Percentiles rank a stretch among this genome's conserved stretches.
Evolutionary conservation across 2,329 filamentous ascomycete genomes (phyloP).

Genomic region (Paraphoma chrysanthemicola): DNA sequence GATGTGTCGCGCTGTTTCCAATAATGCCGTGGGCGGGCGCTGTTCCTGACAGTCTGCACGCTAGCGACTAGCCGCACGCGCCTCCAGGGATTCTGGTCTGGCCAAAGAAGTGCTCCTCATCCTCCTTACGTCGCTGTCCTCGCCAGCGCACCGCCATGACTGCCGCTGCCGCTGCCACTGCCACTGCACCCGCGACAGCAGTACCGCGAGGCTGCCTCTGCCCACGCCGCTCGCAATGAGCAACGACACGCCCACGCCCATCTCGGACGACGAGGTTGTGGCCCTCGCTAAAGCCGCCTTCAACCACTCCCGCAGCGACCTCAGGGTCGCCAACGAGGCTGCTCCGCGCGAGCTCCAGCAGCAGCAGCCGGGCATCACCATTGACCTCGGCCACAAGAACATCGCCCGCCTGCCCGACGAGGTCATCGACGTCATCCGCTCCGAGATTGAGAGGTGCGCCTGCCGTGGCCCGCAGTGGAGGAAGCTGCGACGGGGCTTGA

Average conservation of each 20-base stretch:
- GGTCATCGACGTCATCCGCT: conserved; percentile 76
- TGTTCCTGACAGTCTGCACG: conserved; percentile 13
- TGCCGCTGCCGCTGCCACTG: conserved; percentile 8
- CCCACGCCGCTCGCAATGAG: conserved; percentile 40
- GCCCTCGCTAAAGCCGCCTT: conserved; percentile 71
- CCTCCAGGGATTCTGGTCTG: neutral
- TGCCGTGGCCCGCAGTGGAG: neutral
- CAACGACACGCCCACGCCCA: conserved; percentile 51
- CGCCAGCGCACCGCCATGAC: conserved; percentile 9
- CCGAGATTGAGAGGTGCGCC: conserved; percentile 72
- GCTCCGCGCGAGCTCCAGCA: conserved; percentile 62
- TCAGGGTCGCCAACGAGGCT: conserved; percentile 63
- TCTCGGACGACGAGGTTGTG: conserved; percentile 70
- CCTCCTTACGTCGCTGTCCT: conserved; percentile 2
- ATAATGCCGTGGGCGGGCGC: conserved; percentile 9
- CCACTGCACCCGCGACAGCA: neutral
- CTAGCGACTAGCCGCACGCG: conserved; percentile 7
- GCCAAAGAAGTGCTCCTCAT: neutral
- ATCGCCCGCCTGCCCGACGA: conserved; percentile 76
- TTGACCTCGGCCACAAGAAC: conserved; percentile 78
- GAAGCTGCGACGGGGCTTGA: neutral
- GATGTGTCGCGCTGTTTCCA: conserved; percentile 17
- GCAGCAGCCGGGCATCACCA: conserved; percentile 73
- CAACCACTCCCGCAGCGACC: conserved; percentile 70
- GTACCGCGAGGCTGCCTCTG: conserved; percentile 11